Evolutionary conservation across 2,329 filamentous ascomycete species (phyloP).

Genomic region (Trichoderma sp.): DNA sequence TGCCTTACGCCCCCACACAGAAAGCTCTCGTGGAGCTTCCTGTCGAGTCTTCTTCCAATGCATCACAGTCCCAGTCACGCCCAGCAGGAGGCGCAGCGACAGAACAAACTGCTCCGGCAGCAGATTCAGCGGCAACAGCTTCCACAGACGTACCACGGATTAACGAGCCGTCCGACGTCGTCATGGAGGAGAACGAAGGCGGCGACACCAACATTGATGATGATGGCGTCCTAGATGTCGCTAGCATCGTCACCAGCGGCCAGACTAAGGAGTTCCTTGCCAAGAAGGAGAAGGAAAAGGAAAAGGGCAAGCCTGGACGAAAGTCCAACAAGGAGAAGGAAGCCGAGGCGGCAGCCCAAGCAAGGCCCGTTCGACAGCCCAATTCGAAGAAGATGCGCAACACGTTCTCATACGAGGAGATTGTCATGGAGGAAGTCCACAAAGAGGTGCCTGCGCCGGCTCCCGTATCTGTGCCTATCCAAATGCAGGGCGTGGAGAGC

Average conservation of each 20-base stretch:
- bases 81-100: background rate
- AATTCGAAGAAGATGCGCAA: conserved; percentile 70
- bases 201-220: conserved; percentile 42
- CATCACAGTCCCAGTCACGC: conserved; percentile 18
- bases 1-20: conserved; percentile 51
- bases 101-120: background rate
- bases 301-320: conserved; percentile 59
- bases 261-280: conserved; percentile 80
- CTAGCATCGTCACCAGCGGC: conserved; percentile 78
- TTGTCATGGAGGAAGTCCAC: conserved; percentile 53
- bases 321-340: conserved; percentile 53
- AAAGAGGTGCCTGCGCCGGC: conserved; percentile 20
- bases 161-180: conserved; percentile 39
- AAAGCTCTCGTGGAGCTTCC: conserved; percentile 49
- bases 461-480: background rate
- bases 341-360: conserved; percentile 46
- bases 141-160: conserved; percentile 35
- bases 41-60: conserved; percentile 35
- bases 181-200: conserved; percentile 31
- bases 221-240: conserved; percentile 78
- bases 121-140: conserved; percentile 24
- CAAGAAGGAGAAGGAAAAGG: conserved; percentile 75
- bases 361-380: conserved; percentile 60
- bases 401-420: conserved; percentile 71
- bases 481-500: conserved; percentile 31